Conservation (phyloP, 805 yeast species). For the Sugiyamaella floridensis region DNA sequence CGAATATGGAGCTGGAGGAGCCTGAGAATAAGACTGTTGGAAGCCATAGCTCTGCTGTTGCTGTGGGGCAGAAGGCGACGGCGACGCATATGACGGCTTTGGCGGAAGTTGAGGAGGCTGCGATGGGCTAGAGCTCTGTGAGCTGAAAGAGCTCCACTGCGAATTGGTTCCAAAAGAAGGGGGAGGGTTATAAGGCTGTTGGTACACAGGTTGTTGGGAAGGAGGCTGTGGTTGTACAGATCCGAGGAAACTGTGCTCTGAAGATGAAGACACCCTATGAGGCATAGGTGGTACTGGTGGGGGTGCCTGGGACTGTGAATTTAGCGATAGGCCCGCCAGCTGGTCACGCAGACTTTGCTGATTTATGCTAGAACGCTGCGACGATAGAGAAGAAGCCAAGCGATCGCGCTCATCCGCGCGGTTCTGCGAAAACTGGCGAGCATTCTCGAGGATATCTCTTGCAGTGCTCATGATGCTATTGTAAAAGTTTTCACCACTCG, state of each 20-base stretch:
- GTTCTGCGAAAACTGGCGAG: conserved; percentile 15
- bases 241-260: neutral
- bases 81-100: conserved; percentile 16
- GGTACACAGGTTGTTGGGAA: conserved; percentile 1
- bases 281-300: neutral
- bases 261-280: neutral
- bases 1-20: conserved; percentile 11
- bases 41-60: conserved; percentile 3
- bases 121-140: neutral
- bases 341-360: conserved; percentile 15
- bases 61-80: conserved; percentile 13
- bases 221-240: neutral
- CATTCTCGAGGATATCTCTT: conserved; percentile 13
- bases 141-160: neutral
- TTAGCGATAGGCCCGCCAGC: conserved; percentile 8
- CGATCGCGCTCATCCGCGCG: conserved; percentile 17
- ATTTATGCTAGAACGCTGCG: conserved; percentile 1
- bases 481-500: conserved; percentile 61
- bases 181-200: neutral
- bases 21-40: neutral
- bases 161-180: neutral
- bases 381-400: neutral
- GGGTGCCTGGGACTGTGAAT: neutral
- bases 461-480: conserved; percentile 32
- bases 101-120: conserved; percentile 20